Evolutionary conservation across 805 yeast genomes (phyloP).

Genomic region (Candida verbasci): DNA sequence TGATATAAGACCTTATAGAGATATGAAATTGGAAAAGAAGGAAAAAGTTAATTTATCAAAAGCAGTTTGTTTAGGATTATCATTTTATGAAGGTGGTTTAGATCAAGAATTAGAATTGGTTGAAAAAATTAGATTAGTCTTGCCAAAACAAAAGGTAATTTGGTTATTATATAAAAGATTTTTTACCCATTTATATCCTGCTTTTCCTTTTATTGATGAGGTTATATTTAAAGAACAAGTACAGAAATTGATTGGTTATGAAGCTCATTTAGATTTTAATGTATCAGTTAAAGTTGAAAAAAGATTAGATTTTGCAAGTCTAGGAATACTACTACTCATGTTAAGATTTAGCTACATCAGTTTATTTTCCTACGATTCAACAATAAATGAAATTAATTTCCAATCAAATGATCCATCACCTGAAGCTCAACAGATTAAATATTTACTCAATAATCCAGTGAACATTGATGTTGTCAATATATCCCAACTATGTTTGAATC

Average conservation of each 20-base stretch:
- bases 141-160: constrained; percentile 33
- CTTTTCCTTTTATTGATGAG: constrained; percentile 41
- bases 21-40: neutral
- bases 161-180: constrained; percentile 39
- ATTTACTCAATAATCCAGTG: constrained; percentile 25
- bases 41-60: neutral
- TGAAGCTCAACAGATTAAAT: constrained; percentile 19
- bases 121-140: constrained; percentile 24
- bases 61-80: constrained; percentile 20
- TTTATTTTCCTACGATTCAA: constrained; percentile 24
- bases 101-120: constrained; percentile 21
- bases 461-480: constrained; percentile 24
- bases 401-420: constrained; percentile 21
- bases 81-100: constrained; percentile 26
- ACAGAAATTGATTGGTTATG: constrained; percentile 9
- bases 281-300: constrained; percentile 21
- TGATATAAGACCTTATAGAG: constrained; percentile 9
- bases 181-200: constrained; percentile 39
- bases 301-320: constrained; percentile 27
- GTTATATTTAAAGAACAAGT: constrained; percentile 20
- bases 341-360: constrained; percentile 31
- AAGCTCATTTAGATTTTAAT: constrained; percentile 16
- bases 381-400: constrained; percentile 22
- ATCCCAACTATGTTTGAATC: constrained; percentile 33
- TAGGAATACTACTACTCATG: constrained; percentile 31